These are phyloP conservation scores for Plantago coronopus DNA, from an alignment of 305 asterid genomes.

Conservation along the genomic window DNA sequence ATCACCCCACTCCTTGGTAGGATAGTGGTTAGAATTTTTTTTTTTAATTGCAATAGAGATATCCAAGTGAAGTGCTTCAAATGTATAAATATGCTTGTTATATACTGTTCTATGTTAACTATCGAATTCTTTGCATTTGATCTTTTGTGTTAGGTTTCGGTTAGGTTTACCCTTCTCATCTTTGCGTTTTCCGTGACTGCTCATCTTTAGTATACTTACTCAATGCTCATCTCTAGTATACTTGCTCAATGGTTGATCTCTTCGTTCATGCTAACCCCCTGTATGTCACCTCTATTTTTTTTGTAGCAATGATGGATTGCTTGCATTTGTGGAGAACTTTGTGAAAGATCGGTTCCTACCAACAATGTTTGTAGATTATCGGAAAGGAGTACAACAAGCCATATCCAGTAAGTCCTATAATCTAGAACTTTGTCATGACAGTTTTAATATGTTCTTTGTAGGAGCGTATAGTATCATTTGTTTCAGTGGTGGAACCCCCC, in stretches of 20 bases:
- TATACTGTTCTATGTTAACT: neutral
- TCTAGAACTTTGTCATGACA: constrained; percentile 19
- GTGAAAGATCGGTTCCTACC: constrained; percentile 99
- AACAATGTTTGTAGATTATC: constrained; percentile 94
- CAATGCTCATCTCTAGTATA: constrained; percentile 4
- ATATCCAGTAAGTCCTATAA: constrained; percentile 84
- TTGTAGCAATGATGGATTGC: constrained; percentile 95
- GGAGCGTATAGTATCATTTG: too few species aligned
- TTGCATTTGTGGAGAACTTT: constrained; percentile 90
- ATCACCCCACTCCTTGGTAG: neutral
- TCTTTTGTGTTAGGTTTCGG: neutral
- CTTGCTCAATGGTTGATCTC: too few species aligned
- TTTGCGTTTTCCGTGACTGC: neutral
- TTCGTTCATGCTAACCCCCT: constrained; percentile 29
- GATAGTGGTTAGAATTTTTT: neutral
- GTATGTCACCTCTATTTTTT: constrained; percentile 18
- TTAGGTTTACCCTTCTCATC: neutral
- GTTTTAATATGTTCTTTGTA: constrained; percentile 19
- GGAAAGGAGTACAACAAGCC: constrained; percentile 98
- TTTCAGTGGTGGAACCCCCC: too few species aligned
- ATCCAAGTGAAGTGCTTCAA: neutral
- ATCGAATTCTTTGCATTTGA: too few species aligned
- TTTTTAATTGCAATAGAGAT: neutral
- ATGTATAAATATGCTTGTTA: neutral
- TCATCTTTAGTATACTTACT: constrained; percentile 2